Base-by-base conservation (phyloP, 768 basidiomycete genomes). In the Tylopilus intermedius region DNA sequence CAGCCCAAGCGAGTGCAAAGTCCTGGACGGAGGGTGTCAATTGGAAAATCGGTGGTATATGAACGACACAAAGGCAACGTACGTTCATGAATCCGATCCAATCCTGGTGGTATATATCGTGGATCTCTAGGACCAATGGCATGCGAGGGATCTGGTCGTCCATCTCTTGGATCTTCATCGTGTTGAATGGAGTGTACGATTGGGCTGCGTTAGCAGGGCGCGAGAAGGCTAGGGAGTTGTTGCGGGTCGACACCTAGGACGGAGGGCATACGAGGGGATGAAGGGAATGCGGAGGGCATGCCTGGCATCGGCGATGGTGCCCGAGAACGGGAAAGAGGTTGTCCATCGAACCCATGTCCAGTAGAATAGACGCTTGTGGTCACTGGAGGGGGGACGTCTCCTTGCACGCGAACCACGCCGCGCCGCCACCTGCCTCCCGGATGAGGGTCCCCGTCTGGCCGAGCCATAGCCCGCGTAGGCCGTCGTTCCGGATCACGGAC, bases 11-110 rank as follows among this genome's bases (percentile, higher is more conserved):
- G 24, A 86, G 75, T 9, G 79, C 76, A 22, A 93, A 64, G 64
- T 92, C 90, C 86, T 90, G 53, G 15, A 18, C 0, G 0, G 26
- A 24, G 10, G 8, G 32, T 2, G 44, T 29, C 10, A 21, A n/a
- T 49, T 43, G 37, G 51, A 26, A 7, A 30, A 33, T 21, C 5
- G 21, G 21, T n/a, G 26, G 22, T 8, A n/a, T 15, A 15, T 1
- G 8, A 42, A 33, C 1, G 1, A 11, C 5, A 22, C 38, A 3
- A 38, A 46, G 41, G 18, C 14, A 18, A 74, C 79, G 11, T 62
- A 88, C 89, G 72, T 82, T 80, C 76, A 87, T 86, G 60, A 88
- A 79, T 47, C 90, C 75, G 56, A 77, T 80, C 90, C 90, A 93
- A 61, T 93, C 90, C 50, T 85, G 82, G 55, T 79, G 76, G 55